Evolutionary conservation across 495 filamentous ascomycete genomes (phyloP).

Genomic region (Chaetomium fimeti): DNA sequence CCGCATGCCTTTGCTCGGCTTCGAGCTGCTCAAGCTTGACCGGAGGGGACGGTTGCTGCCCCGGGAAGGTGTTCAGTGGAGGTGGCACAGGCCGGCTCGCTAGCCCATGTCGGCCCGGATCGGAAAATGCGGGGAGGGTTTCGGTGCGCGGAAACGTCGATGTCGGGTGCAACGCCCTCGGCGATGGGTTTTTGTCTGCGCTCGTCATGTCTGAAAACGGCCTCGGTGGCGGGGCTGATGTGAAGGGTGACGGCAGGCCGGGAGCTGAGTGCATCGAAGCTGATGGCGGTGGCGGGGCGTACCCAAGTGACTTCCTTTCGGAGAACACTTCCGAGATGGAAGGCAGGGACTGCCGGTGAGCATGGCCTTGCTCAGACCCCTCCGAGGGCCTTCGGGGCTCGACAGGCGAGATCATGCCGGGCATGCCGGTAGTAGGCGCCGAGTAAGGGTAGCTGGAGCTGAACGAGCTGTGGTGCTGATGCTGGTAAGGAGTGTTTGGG

Average conservation of each 20-base stretch:
- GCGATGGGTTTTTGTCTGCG: constrained; percentile 38
- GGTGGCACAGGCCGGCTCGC: constrained; percentile 34
- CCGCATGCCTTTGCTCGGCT: constrained; percentile 31
- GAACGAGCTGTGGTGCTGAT: constrained; percentile 40
- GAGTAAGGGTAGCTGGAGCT: constrained; percentile 42
- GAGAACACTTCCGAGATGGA: constrained; percentile 52
- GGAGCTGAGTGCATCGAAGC: constrained; percentile 28
- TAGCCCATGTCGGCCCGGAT: constrained; percentile 32
- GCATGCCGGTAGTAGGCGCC: constrained; percentile 36
- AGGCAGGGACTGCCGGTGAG: constrained; percentile 49
- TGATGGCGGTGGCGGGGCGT: constrained; percentile 37
- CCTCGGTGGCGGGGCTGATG: constrained; percentile 27
- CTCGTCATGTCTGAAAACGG: constrained; percentile 30
- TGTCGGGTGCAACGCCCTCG: constrained; percentile 35
- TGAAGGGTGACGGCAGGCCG: constrained; percentile 39
- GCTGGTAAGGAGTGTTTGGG: constrained; percentile 43
- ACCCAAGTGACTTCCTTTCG: constrained; percentile 38
- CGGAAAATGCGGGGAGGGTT: constrained; percentile 37
- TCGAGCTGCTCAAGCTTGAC: constrained; percentile 34
- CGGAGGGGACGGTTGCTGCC: constrained; percentile 34
- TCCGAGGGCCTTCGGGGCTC: constrained; percentile 46
- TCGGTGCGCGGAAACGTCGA: constrained; percentile 34
- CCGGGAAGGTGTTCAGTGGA: constrained; percentile 36
- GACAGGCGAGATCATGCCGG: constrained; percentile 48
- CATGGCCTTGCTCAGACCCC: constrained; percentile 39